Percentiles rank a stretch among this genome's conserved stretches.
phyloP scores from a whole-genome alignment of 2,329 filamentous ascomycete species.

The Clarireedia paspali region DNA sequence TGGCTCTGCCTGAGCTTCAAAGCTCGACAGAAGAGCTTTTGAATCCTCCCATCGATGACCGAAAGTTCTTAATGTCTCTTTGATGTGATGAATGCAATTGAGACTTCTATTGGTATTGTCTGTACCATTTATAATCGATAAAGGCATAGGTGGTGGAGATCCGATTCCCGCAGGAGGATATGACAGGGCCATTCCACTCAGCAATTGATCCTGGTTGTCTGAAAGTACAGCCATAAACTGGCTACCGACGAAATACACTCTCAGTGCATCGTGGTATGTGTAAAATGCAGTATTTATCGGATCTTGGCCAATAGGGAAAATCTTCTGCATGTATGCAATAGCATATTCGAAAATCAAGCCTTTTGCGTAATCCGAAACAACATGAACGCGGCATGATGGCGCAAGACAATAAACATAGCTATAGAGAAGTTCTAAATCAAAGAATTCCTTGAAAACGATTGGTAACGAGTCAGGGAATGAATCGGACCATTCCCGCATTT shows the following conservation, averaged over 20 bases:
- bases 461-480: slow-evolving; percentile 61
- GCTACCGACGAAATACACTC: slow-evolving; percentile 67
- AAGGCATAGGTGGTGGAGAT: slow-evolving; percentile 45
- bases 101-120: slow-evolving; percentile 50
- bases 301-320: slow-evolving; percentile 59
- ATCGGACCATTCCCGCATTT: slow-evolving; percentile 76
- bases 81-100: slow-evolving; percentile 45
- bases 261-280: slow-evolving; percentile 81
- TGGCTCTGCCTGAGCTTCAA: slow-evolving; percentile 34
- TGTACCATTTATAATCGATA: slow-evolving; percentile 33
- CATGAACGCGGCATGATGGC: slow-evolving; percentile 65
- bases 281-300: slow-evolving; percentile 58
- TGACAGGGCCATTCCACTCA: slow-evolving; percentile 33
- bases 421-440: slow-evolving; percentile 83
- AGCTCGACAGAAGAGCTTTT: slow-evolving; percentile 43
- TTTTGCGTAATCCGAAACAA: slow-evolving; percentile 68
- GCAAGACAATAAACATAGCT: slow-evolving; percentile 86
- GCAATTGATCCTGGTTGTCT: slow-evolving; percentile 48
- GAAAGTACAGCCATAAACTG: slow-evolving; percentile 56
- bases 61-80: slow-evolving; percentile 46
- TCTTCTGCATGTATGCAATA: slow-evolving; percentile 70
- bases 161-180: slow-evolving; percentile 26
- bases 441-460: slow-evolving; percentile 61
- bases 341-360: slow-evolving; percentile 80
- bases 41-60: slow-evolving; percentile 54